Base-by-base conservation (phyloP, 2,329 filamentous ascomycete species). In the Amauroascus niger region DNA sequence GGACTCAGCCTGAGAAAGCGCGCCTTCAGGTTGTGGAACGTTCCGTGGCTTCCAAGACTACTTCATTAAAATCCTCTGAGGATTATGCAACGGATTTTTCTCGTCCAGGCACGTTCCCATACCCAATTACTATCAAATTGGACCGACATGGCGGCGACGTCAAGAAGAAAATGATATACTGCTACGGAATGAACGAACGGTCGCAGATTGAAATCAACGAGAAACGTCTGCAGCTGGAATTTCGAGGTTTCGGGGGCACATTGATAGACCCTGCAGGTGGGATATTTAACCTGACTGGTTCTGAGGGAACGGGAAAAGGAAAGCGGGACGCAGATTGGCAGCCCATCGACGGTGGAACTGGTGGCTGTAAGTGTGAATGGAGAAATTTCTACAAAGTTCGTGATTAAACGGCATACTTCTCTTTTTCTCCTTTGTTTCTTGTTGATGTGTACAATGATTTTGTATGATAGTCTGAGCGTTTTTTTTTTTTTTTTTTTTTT, bases 351-450 rank as follows among this genome's bases (percentile, higher is more conserved):
- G 80, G 80, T 1, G 80, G 80, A 1, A 74, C 67, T 4, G 80
- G 79, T 6, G 80, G 80, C 0, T 83, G 80, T 69, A 62, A 62
- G n/a, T 83, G 80, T 65, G 67, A 73, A 60, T 83, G 80, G 79
- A 71, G 74, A 63, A 82, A 81, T 65, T 82, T 67, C 67, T 51
- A 65, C 33, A 18, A 6, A n/a, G 48, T 46, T 33, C 33, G 41
- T 14, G 28, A 45, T 37, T 54, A 39, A 39, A 35, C 35, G 20
- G 6, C 9, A n/a, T n/a, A n/a, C n/a, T n/a, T n/a, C n/a, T 9
- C 26, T 45, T 20, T 44, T 22, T 33, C 32, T n/a, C 13, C 4
- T 20, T 45, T n/a, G 7, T 4, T 30, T 45, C 24, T 45, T 22
- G 24, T 5, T 45, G 13, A 16, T 13, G 24, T 16, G 24, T 45